These are phyloP conservation scores for Cryptococcus sp. DNA, from an alignment of 1,284 basidiomycete species.

Conservation along the genomic window DNA sequence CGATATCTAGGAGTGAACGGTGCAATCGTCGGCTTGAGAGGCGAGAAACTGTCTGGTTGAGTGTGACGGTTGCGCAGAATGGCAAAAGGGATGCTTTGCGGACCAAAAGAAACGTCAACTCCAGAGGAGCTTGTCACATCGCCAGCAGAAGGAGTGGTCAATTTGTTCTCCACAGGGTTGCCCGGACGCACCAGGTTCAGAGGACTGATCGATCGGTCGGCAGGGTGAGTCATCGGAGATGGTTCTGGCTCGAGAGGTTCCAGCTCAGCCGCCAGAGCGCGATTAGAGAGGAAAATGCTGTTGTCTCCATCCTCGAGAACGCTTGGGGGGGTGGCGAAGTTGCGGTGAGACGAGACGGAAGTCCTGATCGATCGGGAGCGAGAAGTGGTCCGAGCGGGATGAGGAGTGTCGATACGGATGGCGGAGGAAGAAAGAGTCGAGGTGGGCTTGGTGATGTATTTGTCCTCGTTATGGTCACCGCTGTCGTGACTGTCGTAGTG, in stretches of 20 bases:
- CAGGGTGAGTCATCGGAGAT: not conserved
- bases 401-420: not conserved
- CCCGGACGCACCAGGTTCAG: not conserved
- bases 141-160: conserved; percentile 7
- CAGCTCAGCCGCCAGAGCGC: not conserved
- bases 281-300: conserved; percentile 1
- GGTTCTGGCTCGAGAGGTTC: not conserved
- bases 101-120: conserved; percentile 23
- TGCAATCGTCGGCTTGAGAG: not conserved
- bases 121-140: conserved; percentile 12
- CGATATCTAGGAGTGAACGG: not conserved
- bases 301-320: not conserved
- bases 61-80: conserved; percentile 14
- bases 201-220: not conserved
- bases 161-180: conserved; percentile 4
- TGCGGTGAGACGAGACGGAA: conserved; percentile 3
- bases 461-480: no score
- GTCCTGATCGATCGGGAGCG: not conserved
- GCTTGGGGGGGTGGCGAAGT: not conserved
- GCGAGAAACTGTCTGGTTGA: not conserved
- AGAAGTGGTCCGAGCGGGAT: conserved; percentile 6
- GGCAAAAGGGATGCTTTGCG: conserved; percentile 25
- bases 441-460: not conserved
- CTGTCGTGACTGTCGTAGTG: no score
- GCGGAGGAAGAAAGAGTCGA: not conserved